Base-by-base conservation (phyloP, 148 eudicot genomes). In the Spergularia marina region DNA sequence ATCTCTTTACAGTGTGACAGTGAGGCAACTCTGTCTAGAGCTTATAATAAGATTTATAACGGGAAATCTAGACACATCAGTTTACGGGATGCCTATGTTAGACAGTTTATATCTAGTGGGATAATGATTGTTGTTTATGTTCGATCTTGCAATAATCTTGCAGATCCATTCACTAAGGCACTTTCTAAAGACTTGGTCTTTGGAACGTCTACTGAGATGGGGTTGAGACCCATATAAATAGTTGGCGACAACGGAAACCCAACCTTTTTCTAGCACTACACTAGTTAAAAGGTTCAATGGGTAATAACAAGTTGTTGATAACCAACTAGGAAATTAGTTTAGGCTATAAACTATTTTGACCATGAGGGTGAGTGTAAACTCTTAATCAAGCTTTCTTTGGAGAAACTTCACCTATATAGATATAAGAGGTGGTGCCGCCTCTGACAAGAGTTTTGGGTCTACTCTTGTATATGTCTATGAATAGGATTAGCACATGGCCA, bases 161-260 rank as follows among this genome's bases (percentile, higher is more conserved):
- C 72, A 9, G 65, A 78, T 72, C 76, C 76, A 2, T 72, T 78
- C 12, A 65, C 71, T 2, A 78, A 78, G 63, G 81, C 71, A 17
- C 56, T 67, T 66, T 36, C 72, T 54, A 67, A 34, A 20, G 56
- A 67, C 20, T 23, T 53, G 14, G 56, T 76, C 13, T 57, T 36
- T 44, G 64, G 14, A 55, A 76, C 44, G 41, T 39, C 20, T 6
- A 14, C 23, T 9, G 78, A 76, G 16, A 76, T 76, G 55, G 78
- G 65, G 2, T 67, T 68, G 3, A 76, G 51, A 76, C 78, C 58
- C 6, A 20, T 55, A 41, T 56, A 10, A 25, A 30, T 4, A 41
- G 53, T 44, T 13, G 18, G 21, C 47, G 52, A 51, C 36, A 52
- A 74, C n/a, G 30, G 52, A 30, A 63, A 63, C 70, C 59, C 51